Evolutionary conservation across 176 grass and related monocot species (phyloP).

Genomic region (Typha latifolia): DNA sequence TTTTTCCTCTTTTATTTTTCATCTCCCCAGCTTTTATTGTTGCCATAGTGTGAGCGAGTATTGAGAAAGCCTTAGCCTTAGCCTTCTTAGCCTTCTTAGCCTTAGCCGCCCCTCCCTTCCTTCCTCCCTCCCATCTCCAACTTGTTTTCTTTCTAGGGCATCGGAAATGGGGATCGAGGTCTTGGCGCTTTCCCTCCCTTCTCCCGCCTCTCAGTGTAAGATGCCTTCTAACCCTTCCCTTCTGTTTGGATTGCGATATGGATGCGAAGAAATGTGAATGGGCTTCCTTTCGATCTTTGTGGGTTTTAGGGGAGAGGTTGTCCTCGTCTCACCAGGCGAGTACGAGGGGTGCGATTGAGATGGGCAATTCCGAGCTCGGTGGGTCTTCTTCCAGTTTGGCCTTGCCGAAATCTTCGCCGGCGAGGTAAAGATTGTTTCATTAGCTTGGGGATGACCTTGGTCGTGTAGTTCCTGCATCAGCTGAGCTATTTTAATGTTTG

Average conservation of each 20-base stretch:
- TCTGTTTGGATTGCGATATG: not conserved
- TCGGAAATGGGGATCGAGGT: slow-evolving; percentile 39
- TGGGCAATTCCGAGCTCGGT: slow-evolving; percentile 46
- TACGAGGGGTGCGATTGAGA: slow-evolving; percentile 59
- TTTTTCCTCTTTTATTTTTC: not conserved
- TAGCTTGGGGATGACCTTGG: not conserved
- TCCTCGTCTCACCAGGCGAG: slow-evolving; percentile 70
- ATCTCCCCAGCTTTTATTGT: slow-evolving; percentile 4
- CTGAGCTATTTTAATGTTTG: too few species aligned
- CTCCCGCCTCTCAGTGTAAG: slow-evolving; percentile 37
- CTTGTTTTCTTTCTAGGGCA: not conserved
- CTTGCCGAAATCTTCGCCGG: slow-evolving; percentile 22
- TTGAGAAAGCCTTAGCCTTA: too few species aligned
- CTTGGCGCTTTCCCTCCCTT: slow-evolving; percentile 36
- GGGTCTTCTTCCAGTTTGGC: slow-evolving; percentile 39
- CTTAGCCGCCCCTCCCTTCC: too few species aligned
- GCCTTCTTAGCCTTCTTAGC: too few species aligned
- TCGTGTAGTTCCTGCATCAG: too few species aligned
- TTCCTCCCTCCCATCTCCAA: not conserved
- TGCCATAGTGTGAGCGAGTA: not conserved
- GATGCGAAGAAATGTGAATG: not conserved
- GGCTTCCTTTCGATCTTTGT: not conserved
- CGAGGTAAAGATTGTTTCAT: slow-evolving; percentile 14
- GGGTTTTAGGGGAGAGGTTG: slow-evolving; percentile 39
- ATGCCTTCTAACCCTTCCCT: not conserved